Evolutionary conservation across 345 rosid species (phyloP), one percentile per base, ranked within the genome.

Genomic region (Boechera divaricarpa): DNA sequence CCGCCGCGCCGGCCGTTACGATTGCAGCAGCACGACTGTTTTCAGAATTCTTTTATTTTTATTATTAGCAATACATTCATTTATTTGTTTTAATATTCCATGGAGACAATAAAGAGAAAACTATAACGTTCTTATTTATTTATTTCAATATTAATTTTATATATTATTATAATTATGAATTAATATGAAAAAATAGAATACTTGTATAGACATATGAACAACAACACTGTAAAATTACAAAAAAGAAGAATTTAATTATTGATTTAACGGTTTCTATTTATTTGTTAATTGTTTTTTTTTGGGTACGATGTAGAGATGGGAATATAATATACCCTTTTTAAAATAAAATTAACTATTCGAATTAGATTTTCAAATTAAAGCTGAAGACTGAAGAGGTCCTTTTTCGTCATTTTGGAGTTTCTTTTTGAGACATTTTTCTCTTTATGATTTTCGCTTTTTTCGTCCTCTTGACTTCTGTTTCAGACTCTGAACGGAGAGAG

Each of bases 301-400:
- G 10, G 31, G 69, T 72, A 62, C 61, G 38, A 54, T 63, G 64
- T 42, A 65, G 78, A 55, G 33, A 65, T 67, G 60, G 2, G 32
- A 66, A 56, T 60, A 21, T 36, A 11, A 35, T 58, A 64, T 10
- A 21, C 10, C 6, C 24, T 67, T 38, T 31, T 32, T 0, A 21
- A 21, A 53, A 35, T 41, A 3, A 53, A 10, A 63, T 21, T 21
- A 1, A 75, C 1, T 1, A 24, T 45, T 56, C 53, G 74, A 68
- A 76, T 32, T 35, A 63, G 26, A 75, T 51, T 68, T 77, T 77
- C 73, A 60, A 78, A 72, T 47, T 78, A 78, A 78, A 78, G 81
- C 48, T 31, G 15, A 41, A 57, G 38, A 35, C 5, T 4, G 38
- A 35, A 35, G 64, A 60, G 77, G 28, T 16, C 75, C 75, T 48